phyloP scores from a whole-genome alignment of 2,329 filamentous ascomycete genomes.

The Talaromyces amestolkiae region DNA sequence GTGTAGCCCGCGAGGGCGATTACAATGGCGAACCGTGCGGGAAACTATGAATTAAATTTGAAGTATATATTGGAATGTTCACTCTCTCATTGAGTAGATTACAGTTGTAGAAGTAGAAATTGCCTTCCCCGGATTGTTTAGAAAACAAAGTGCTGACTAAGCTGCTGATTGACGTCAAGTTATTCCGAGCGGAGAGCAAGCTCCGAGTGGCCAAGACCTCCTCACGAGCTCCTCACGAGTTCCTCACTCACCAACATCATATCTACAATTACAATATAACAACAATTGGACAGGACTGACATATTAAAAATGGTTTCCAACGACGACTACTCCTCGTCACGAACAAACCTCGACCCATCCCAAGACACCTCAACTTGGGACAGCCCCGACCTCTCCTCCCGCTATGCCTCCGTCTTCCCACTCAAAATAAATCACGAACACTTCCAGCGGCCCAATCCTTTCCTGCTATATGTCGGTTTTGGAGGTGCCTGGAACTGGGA shows the following conservation, averaged over 20 bases:
- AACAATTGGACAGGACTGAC: background rate
- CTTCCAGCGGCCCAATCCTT: constrained; percentile 14
- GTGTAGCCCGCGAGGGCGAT: constrained; percentile 20
- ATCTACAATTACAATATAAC: background rate
- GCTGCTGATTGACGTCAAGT: background rate
- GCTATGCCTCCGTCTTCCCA: constrained; percentile 15
- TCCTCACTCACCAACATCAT: background rate
- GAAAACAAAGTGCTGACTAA: background rate
- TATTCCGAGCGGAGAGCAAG: constrained; percentile 1
- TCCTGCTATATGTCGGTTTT: constrained; percentile 11
- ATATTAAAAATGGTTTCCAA: constrained; percentile 4
- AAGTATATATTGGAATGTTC: too few species aligned
- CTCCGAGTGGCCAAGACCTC: background rate
- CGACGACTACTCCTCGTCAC: background rate
- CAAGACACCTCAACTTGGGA: constrained; percentile 15
- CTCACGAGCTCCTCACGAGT: background rate
- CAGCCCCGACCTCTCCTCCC: constrained; percentile 15
- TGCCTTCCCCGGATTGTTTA: background rate
- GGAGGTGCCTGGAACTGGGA: constrained; percentile 14
- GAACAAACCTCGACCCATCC: constrained; percentile 4
- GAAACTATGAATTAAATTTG: background rate
- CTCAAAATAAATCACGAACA: constrained; percentile 15
- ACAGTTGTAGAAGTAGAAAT: background rate
- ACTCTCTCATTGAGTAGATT: background rate
- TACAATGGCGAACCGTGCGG: background rate